phyloP scores from a whole-genome alignment of 2,329 filamentous ascomycete genomes.

The Lojkania enalia region DNA sequence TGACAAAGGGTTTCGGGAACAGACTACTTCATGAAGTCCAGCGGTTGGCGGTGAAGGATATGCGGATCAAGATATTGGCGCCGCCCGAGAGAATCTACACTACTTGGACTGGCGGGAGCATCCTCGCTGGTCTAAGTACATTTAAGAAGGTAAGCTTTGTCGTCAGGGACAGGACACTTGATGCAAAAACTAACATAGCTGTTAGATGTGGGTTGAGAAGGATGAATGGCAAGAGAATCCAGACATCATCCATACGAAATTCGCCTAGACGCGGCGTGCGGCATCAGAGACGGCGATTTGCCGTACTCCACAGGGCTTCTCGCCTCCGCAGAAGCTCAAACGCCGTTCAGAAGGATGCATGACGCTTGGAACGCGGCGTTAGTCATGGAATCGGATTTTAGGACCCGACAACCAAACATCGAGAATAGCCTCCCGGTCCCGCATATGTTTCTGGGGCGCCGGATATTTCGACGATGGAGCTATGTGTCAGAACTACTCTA shows the following conservation, averaged over 20 bases:
- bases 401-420: constrained; percentile 30
- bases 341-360: constrained; percentile 30
- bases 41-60: constrained; percentile 92
- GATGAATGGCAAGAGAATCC: constrained; percentile 99
- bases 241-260: constrained; percentile 97
- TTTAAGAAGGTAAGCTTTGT: constrained; percentile 81
- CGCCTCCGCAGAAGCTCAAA: constrained; percentile 34
- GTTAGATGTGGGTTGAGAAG: constrained; percentile 98
- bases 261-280: constrained; percentile 64
- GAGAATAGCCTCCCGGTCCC: constrained; percentile 4
- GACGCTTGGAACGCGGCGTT: constrained; percentile 35
- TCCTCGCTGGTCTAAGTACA: constrained; percentile 92
- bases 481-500: constrained; percentile 29
- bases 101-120: constrained; percentile 98
- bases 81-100: constrained; percentile 98
- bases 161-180: constrained; percentile 12
- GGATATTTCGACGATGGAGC: constrained; percentile 16
- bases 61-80: constrained; percentile 99
- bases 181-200: constrained; percentile 32
- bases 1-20: constrained; percentile 97
- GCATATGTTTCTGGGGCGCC: not conserved
- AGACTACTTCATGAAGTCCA: constrained; percentile 90
- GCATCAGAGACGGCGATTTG: constrained; percentile 24
- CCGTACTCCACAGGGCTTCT: constrained; percentile 32
- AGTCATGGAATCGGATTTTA: constrained; percentile 41